Conservation (phyloP, 495 filamentous ascomycete genomes). For the Xylaria castorea region DNA sequence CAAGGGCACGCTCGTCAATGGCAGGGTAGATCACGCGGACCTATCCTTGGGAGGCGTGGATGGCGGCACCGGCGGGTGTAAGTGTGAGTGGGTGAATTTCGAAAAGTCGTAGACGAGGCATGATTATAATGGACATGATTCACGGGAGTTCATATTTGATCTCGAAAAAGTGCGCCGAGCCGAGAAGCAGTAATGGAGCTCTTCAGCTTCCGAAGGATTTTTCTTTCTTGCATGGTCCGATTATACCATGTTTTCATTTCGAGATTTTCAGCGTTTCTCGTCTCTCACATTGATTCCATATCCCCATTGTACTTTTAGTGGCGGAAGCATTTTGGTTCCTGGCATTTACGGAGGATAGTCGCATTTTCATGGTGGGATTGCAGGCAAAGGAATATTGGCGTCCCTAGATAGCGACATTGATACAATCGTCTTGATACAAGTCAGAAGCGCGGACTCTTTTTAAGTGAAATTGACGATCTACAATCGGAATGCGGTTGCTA, state of each 20-base stretch:
- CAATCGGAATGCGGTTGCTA: neutral
- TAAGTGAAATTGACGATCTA: neutral
- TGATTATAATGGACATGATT: conserved; percentile 6
- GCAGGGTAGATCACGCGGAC: conserved; percentile 52
- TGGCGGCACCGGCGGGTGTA: conserved; percentile 76
- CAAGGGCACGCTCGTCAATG: conserved; percentile 62
- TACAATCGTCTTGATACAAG: conserved; percentile 5
- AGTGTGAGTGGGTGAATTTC: conserved; percentile 77
- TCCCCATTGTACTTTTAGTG: neutral
- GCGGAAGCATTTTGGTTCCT: neutral
- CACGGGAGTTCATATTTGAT: neutral
- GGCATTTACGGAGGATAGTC: conserved; percentile 13
- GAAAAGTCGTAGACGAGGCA: conserved; percentile 26
- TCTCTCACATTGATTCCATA: neutral
- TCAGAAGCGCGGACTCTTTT: neutral
- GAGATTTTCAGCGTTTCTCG: neutral
- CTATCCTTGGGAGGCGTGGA: conserved; percentile 64
- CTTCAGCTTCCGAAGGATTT: neutral
- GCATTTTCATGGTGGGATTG: conserved; percentile 26
- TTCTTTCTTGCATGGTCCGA: neutral
- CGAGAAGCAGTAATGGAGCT: neutral
- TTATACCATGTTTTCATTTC: neutral
- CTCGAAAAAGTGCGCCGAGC: neutral
- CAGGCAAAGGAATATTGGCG: neutral
- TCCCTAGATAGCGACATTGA: conserved; percentile 3